These are phyloP conservation scores for Saccharum hybrid DNA, from an alignment of 202 grass and related monocot species.

Conservation along the genomic window DNA sequence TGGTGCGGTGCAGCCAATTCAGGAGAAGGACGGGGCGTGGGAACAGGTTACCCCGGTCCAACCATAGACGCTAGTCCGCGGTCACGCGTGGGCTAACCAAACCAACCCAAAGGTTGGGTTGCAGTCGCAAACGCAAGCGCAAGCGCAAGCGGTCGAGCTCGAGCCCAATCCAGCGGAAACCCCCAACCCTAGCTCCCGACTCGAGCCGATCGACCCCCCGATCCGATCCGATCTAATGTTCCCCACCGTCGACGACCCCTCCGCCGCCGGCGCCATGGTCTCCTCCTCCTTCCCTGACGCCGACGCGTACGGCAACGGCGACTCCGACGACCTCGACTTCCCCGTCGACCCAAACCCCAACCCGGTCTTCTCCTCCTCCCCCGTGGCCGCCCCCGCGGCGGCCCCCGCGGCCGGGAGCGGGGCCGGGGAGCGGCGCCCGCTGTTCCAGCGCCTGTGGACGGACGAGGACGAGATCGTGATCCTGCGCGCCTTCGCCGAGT, in stretches of 20 bases:
- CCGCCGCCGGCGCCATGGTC: conserved; percentile 51
- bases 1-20: background rate
- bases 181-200: conserved; percentile 49
- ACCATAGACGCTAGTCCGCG: background rate
- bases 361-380: conserved; percentile 46
- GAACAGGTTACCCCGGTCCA: background rate
- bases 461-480: conserved; percentile 96
- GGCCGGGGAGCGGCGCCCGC: conserved; percentile 62
- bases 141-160: background rate
- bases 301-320: conserved; percentile 60
- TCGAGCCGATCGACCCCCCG: conserved; percentile 44
- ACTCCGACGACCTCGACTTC: conserved; percentile 60
- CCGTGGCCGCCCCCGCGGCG: background rate
- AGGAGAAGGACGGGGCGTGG: too few species aligned
- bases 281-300: conserved; percentile 58
- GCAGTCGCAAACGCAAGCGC: too few species aligned
- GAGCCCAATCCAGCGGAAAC: conserved; percentile 35
- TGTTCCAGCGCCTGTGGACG: conserved; percentile 93
- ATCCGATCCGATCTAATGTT: conserved; percentile 60
- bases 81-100: background rate
- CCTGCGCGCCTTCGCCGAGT: conserved; percentile 80
- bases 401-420: background rate
- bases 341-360: conserved; percentile 44
- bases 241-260: conserved; percentile 59
- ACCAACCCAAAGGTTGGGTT: background rate